Conservation (phyloP, 2,329 filamentous ascomycete species). For the Monosporascus sp. region DNA sequence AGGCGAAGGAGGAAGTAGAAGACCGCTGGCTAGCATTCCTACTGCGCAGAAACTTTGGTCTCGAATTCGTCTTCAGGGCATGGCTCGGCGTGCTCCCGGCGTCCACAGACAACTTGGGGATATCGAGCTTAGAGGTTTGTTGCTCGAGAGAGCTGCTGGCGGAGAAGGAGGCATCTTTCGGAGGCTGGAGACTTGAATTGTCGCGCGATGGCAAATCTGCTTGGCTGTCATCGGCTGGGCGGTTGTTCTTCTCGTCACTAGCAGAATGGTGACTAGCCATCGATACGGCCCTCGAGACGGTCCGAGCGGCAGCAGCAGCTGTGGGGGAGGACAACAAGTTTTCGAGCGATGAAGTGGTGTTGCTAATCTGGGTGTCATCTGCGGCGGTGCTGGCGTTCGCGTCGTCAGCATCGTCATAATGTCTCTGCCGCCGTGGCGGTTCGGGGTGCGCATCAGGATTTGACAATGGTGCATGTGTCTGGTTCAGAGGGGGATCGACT, state of each 20-base stretch:
- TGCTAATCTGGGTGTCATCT: slow-evolving; percentile 16
- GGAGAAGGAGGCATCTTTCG: slow-evolving; percentile 24
- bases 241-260: slow-evolving; percentile 5
- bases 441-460: background rate
- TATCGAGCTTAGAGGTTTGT: slow-evolving; percentile 27
- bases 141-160: slow-evolving; percentile 23
- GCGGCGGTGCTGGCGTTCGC: slow-evolving; percentile 1
- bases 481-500: background rate
- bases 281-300: slow-evolving; percentile 42
- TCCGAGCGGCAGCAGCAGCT: slow-evolving; percentile 46
- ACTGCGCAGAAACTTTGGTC: slow-evolving; percentile 54
- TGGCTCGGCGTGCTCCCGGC: slow-evolving; percentile 42
- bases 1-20: slow-evolving; percentile 54
- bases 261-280: slow-evolving; percentile 29
- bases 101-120: slow-evolving; percentile 30
- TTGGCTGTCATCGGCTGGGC: slow-evolving; percentile 13
- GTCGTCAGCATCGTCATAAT: slow-evolving; percentile 1
- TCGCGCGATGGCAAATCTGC: slow-evolving; percentile 16
- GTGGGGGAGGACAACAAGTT: slow-evolving; percentile 52
- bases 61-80: slow-evolving; percentile 39
- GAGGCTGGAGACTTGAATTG: slow-evolving; percentile 21
- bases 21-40: slow-evolving; percentile 53
- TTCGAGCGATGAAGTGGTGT: slow-evolving; percentile 47
- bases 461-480: background rate
- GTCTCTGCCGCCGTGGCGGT: background rate